Evolutionary conservation across 768 basidiomycete genomes (phyloP).

Genomic region (Gloeopeniophorella convolvens): DNA sequence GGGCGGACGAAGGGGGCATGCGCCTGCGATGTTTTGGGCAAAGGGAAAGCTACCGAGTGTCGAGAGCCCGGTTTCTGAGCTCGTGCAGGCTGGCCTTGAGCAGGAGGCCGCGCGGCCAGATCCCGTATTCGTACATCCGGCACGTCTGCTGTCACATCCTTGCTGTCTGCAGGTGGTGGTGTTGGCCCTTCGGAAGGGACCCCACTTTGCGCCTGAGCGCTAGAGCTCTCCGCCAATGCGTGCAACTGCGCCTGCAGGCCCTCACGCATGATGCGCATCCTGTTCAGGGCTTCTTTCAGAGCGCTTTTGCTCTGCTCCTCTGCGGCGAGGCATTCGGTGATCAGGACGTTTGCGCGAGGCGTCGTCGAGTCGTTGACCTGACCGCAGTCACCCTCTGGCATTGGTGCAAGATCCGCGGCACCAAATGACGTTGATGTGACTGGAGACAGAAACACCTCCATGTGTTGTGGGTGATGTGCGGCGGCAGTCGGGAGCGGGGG

Average conservation of each 20-base stretch:
- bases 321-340: constrained; percentile 18
- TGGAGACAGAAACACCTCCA: constrained; percentile 5
- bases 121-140: neutral
- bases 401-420: constrained; percentile 9
- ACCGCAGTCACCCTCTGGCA: constrained; percentile 12
- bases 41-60: constrained; percentile 8
- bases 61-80: neutral
- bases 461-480: constrained; percentile 18
- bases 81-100: constrained; percentile 1
- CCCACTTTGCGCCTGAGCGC: constrained; percentile 10
- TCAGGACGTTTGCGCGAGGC: constrained; percentile 11
- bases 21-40: constrained; percentile 8
- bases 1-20: constrained; percentile 5
- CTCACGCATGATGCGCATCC: constrained; percentile 18
- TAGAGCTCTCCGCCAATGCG: constrained; percentile 2
- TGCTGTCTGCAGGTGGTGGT: constrained; percentile 13
- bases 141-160: constrained; percentile 14
- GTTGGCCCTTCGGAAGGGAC: neutral
- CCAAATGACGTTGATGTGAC: constrained; percentile 16
- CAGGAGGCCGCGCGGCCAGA: constrained; percentile 12
- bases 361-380: constrained; percentile 1
- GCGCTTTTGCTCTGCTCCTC: constrained; percentile 6
- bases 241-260: constrained; percentile 14
- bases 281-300: constrained; percentile 15
- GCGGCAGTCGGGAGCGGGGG: constrained; percentile 17